phyloP scores from a whole-genome alignment of 495 filamentous ascomycete species.

The Jackrogersella minutella region DNA sequence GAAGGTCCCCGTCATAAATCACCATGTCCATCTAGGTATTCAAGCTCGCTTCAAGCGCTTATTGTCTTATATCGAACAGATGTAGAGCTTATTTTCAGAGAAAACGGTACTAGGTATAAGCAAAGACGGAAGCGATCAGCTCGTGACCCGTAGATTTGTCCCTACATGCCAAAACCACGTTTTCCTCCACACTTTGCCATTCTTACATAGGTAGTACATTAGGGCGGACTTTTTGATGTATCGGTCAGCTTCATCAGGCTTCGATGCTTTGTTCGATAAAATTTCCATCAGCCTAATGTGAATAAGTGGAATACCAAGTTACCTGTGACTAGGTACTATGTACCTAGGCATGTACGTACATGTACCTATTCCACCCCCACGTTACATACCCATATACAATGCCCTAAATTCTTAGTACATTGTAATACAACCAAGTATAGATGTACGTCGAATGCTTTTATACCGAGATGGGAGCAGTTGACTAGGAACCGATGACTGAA shows the following conservation, averaged over 20 bases:
- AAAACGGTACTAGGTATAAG: conserved; percentile 13
- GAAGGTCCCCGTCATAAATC: conserved; percentile 27
- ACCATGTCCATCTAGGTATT: conserved; percentile 5
- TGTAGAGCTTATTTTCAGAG: conserved; percentile 3
- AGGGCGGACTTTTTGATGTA: conserved; percentile 17
- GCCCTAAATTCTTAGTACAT: too few relatives aligned
- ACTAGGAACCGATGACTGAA: background rate
- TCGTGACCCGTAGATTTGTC: conserved; percentile 31
- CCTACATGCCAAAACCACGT: conserved; percentile 30
- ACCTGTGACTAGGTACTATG: background rate
- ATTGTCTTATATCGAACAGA: conserved; percentile 8
- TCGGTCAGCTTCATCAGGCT: conserved; percentile 40
- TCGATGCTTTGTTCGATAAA: conserved; percentile 38
- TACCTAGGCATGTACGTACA: conserved; percentile 12
- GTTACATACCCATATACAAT: conserved; percentile 18
- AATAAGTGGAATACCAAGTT: conserved; percentile 18
- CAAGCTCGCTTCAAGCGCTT: conserved; percentile 19
- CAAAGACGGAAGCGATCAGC: conserved; percentile 30
- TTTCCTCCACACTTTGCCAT: conserved; percentile 37
- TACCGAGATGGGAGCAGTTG: conserved; percentile 10
- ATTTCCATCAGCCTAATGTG: conserved; percentile 41
- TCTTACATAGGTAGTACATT: conserved; percentile 23
- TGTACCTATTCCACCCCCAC: conserved; percentile 39
- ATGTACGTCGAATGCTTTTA: conserved; percentile 25
- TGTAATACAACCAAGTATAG: too few relatives aligned